Base-by-base conservation (phyloP, 176 grass and related monocot genomes). In the Musa troglodytarum region DNA sequence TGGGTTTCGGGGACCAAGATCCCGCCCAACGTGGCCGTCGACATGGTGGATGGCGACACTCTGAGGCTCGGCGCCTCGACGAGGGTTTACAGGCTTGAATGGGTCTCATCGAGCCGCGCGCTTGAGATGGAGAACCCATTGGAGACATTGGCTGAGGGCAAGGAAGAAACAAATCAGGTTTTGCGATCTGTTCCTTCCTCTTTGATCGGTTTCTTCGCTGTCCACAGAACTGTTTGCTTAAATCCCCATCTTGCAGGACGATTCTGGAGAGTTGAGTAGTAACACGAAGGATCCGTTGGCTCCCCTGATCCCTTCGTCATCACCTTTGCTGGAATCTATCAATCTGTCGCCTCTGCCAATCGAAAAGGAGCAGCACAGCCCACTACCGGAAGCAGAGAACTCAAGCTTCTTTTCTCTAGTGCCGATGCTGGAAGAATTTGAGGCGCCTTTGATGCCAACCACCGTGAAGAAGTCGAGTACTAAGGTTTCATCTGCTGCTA, bases 1-100 rank as follows among this genome's bases (percentile, higher is more conserved):
- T 88, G 90, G 88, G 59, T 99, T 67, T 92, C 88, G 66, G 95
- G 95, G 49, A 79, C 50, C 29, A 89, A 78, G 82, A 99, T 99
- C 71, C 73, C 81, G 24, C 82, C 91, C 2, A 82, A 89, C 66
- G 63, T 80, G 28, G 73, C 74, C 13, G 82, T 94, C 52, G 82
- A 92, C 23, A 71, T 99, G 23, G 80, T 74, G 3, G 79, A 79
- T 7, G 95, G 90, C 56, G 90, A 92, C 70, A 69, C 65, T 14
- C 58, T 99, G 25, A 89, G 75, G 52, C 82, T 99, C 19, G 95
- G 91, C 22, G 74, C 73, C 64, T 99, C 95, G 0, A 92, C 83
- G 53, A 87, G 91, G 77, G 84, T 91, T 79, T 94, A 94, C 62
- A 86, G 82, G 22, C 76, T 99, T 78, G 82, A 92, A 19, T 99